Percentiles rank a stretch among this genome's conserved stretches.
phyloP scores from a whole-genome alignment of 2,329 filamentous ascomycete species.

The Coleophoma eucalyptorum region DNA sequence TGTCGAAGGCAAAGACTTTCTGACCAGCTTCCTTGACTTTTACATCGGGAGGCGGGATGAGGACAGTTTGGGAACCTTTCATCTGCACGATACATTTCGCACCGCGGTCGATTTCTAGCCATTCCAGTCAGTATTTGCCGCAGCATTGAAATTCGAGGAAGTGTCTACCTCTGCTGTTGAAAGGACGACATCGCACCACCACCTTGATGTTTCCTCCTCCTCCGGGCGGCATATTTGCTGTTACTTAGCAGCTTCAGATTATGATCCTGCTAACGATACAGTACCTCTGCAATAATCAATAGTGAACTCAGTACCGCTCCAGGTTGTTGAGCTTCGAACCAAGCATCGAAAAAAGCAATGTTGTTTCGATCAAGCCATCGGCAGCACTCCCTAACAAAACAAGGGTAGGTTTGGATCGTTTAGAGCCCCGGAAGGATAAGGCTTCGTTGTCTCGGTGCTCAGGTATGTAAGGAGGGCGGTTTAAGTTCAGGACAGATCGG shows the following conservation, averaged over 20 bases:
- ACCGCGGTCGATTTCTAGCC: slow-evolving; percentile 77
- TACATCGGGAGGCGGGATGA: slow-evolving; percentile 66
- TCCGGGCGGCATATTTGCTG: slow-evolving; percentile 26
- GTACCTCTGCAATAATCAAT: background rate
- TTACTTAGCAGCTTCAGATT: background rate
- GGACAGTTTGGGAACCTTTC: slow-evolving; percentile 87
- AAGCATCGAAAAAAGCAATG: background rate
- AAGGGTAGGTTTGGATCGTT: background rate
- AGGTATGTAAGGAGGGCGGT: no score
- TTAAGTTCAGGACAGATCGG: no score
- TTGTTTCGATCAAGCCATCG: background rate
- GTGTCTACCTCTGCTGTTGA: slow-evolving; percentile 83
- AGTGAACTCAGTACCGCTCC: background rate
- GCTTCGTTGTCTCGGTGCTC: no score
- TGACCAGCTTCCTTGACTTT: slow-evolving; percentile 65
- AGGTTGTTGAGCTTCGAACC: background rate
- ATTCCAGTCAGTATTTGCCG: background rate
- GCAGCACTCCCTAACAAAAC: background rate
- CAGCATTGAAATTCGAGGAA: background rate
- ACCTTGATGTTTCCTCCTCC: slow-evolving; percentile 98
- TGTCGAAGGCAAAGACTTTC: slow-evolving; percentile 93
- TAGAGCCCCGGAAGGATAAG: no score
- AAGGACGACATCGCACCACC: slow-evolving; percentile 92
- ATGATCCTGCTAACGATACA: no score
- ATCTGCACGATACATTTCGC: slow-evolving; percentile 98